Evolutionary conservation across 192 early-diverging fungal genomes (phyloP), one percentile per base, ranked within the genome.

Genomic region (Coemansia sp.): DNA sequence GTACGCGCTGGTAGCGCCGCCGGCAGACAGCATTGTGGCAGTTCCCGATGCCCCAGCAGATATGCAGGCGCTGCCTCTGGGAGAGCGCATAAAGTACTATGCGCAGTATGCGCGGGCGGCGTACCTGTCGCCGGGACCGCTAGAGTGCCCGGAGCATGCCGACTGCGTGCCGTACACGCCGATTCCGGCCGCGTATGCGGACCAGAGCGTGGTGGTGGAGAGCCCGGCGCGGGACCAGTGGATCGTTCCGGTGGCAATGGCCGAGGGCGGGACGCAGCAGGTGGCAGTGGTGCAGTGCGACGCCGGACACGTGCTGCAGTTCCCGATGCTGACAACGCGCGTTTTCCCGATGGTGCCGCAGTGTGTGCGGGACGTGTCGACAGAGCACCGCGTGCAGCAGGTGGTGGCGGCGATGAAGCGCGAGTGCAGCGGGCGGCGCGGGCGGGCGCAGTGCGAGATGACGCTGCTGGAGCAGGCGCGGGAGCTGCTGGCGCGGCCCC

Each of bases 61-160:
- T 32, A 41, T 16, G 5, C 50, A 37, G 16, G 38, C 10, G 4
- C 56, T 53, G 40, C 51, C 64, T 20, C 55, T 49, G 31, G 44
- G 45, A 3, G 70, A 47, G 5, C 63, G 52, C 51, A 23, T 46
- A 21, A 9, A 32, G 38, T 49, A 65, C 39, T 38, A 36, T 16
- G 66, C 58, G n/a, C 60, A 37, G 18, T 36, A 40, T 20, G 58
- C 47, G 44, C 71, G 60, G 12, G 57, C 68, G 18, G 58, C 47
- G 44, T 65, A 50, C 37, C 8, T 70, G 32, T 21, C 32, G 59
- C 62, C 74, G 11, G 14, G 32, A 45, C 43, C 68, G 60, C 61
- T 77, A 34, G 37, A 55, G 40, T 77, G 74, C 47, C 74, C 74
- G 14, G 69, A 58, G 46, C 74, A 77, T 39, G 74, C 74, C 41